phyloP scores from a whole-genome alignment of 2,329 filamentous ascomycete genomes.

The Cladobotryum protrusum region DNA sequence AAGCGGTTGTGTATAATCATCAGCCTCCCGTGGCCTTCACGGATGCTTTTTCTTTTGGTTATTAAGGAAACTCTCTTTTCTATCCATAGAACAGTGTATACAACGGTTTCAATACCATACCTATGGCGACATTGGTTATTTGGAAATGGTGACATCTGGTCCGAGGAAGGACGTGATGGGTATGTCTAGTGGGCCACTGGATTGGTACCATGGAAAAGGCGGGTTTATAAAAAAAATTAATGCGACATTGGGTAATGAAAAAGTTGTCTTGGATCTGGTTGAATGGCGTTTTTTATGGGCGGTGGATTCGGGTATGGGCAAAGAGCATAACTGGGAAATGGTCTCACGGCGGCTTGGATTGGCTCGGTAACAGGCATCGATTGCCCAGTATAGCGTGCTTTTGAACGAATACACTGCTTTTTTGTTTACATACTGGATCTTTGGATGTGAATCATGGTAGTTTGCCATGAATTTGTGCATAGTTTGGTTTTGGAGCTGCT shows the following conservation, averaged over 20 bases:
- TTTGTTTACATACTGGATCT: background rate
- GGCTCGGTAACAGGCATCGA: background rate
- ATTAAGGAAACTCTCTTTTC: too few species aligned
- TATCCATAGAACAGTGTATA: background rate
- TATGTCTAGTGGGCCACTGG: conserved; percentile 10
- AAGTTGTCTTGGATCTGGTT: conserved; percentile 3
- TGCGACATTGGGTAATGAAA: conserved; percentile 3
- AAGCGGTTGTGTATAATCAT: too few species aligned
- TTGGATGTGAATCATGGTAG: too few species aligned
- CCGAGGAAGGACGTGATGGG: conserved; percentile 6
- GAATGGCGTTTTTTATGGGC: background rate
- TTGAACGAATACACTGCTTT: background rate
- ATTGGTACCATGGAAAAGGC: conserved; percentile 6
- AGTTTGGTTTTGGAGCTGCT: too few species aligned
- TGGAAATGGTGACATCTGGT: background rate
- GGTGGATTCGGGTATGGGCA: background rate
- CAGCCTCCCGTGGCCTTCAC: too few species aligned
- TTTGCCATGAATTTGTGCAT: too few species aligned
- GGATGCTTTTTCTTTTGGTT: too few species aligned
- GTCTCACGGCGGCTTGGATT: background rate
- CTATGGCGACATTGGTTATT: background rate
- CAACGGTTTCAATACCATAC: background rate
- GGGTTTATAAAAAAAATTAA: background rate
- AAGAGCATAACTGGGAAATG: background rate
- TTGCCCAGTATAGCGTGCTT: background rate